Evolutionary conservation across 2,329 filamentous ascomycete species (phyloP), one percentile per base, ranked within the genome.

Genomic region (Colletotrichum acutatum): DNA sequence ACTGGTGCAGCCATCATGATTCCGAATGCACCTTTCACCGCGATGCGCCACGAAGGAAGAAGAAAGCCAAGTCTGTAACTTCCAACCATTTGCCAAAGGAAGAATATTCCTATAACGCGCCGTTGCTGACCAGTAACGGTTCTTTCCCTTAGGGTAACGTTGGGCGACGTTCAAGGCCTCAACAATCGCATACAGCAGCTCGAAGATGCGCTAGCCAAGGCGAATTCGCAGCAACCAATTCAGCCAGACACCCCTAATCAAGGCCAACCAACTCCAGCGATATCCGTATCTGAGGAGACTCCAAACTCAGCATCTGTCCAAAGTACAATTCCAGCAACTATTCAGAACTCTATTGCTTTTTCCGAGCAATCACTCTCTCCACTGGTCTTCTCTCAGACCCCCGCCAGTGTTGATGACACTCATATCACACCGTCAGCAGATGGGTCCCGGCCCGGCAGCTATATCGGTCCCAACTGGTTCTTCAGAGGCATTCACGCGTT

Each of bases 1-100:
- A 71, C 53, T 71, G 68, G 68, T 71, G 68, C 24, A 54, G 63
- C 5, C 68, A 71, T 24, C 68, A 71, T 22, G 56, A 56, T n/a
- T 54, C 46, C 24, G 56, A 53, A 5, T 71, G 68, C 8, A 60
- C 63, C 0, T 71, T 71, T 32, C 42, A 30, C 4, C 42, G 68
- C 2, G 54, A 71, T 28, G 37, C 42, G 6, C 54, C 62, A 4
- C 28, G 63, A 1, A 53, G 26, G 24, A 66, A 28, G 2, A 32
- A 34, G n/a, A 58, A 46, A 24, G 19, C 2, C 26, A 65, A 46
- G 62, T 65, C 24, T 46, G 46, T 64, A n/a, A 19, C 1, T n/a
- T 3, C 19, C 7, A 3, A 11, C 16, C 6, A 46, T 5, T 28
- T 0, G 5, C 6, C 6, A 8, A 11, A 8, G 2, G 0, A 11